A percentile compares a stretch with the other conserved stretches of the same genome.
These are phyloP conservation scores for Euphorbia tirucalli DNA, from an alignment of 345 rosid species.

Conservation along the genomic window DNA sequence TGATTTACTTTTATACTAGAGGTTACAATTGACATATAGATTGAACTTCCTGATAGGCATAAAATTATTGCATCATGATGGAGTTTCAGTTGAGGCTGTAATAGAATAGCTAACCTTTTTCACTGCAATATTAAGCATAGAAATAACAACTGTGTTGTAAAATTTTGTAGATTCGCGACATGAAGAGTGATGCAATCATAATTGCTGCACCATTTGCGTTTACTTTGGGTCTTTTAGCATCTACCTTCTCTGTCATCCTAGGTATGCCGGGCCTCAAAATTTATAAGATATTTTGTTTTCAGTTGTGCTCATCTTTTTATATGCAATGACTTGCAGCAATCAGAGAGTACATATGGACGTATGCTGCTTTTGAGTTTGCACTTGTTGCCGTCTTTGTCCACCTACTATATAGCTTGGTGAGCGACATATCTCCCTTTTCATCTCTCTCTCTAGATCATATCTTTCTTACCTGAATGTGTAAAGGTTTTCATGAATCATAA, in stretches of 20 bases:
- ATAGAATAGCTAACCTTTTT: too few species aligned
- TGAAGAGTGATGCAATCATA: slow-evolving; percentile 64
- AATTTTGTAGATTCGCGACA: slow-evolving; percentile 52
- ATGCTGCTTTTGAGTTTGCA: slow-evolving; percentile 86
- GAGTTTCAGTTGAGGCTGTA: too few species aligned
- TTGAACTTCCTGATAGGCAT: too few species aligned
- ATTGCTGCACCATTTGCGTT: slow-evolving; percentile 86
- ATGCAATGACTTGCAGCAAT: slow-evolving; percentile 49
- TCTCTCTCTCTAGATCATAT: too few species aligned
- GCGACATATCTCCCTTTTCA: slow-evolving; percentile 20
- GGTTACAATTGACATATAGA: background rate
- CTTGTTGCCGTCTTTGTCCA: slow-evolving; percentile 63
- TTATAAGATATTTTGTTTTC: background rate
- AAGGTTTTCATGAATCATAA: background rate
- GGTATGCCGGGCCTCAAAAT: slow-evolving; percentile 47
- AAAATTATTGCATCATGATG: too few species aligned
- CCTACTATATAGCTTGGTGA: slow-evolving; percentile 57
- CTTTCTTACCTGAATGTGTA: too few species aligned
- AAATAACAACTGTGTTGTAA: slow-evolving; percentile 11
- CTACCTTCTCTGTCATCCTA: slow-evolving; percentile 62
- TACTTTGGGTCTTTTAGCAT: slow-evolving; percentile 64
- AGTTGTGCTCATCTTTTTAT: slow-evolving; percentile 1
- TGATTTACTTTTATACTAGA: background rate
- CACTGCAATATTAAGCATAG: background rate
- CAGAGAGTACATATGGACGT: slow-evolving; percentile 87